These are phyloP conservation scores for Candida silvatica DNA, from an alignment of 805 yeast genomes.

Conservation along the genomic window DNA sequence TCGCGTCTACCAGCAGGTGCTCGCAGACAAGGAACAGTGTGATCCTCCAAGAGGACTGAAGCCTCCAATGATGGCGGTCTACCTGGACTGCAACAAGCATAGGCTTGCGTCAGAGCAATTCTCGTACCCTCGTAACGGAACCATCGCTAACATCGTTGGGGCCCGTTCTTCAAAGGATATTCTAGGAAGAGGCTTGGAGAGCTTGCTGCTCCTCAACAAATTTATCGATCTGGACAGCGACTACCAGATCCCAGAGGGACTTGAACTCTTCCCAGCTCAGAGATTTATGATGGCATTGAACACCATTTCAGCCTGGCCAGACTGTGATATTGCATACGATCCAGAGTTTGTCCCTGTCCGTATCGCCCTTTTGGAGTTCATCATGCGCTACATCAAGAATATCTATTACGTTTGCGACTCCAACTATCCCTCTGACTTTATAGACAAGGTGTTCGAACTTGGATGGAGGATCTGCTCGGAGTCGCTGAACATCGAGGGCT, in stretches of 20 bases:
- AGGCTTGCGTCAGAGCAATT: constrained; percentile 28
- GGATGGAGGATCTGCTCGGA: constrained; percentile 33
- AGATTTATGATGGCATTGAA: constrained; percentile 55
- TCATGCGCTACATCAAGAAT: constrained; percentile 20
- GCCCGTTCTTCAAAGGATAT: constrained; percentile 32
- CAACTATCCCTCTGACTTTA: constrained; percentile 20
- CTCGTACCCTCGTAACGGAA: constrained; percentile 47
- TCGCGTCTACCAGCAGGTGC: background rate
- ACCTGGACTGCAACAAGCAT: constrained; percentile 27
- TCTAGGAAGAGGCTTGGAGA: constrained; percentile 32
- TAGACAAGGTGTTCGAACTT: constrained; percentile 26
- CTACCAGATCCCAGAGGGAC: constrained; percentile 13
- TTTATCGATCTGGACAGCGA: constrained; percentile 29
- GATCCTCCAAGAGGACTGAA: too few species aligned
- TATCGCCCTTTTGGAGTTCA: constrained; percentile 40
- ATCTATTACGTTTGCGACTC: constrained; percentile 22
- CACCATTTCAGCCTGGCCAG: constrained; percentile 48
- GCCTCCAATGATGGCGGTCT: constrained; percentile 27
- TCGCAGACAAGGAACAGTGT: too few species aligned
- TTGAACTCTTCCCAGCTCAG: constrained; percentile 49
- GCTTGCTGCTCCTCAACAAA: constrained; percentile 39
- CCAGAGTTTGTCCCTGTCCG: constrained; percentile 42
- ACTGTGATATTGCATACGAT: constrained; percentile 54
- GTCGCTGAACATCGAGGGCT: constrained; percentile 22
- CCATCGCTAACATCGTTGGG: constrained; percentile 62